A percentile compares a stretch with the other conserved stretches of the same genome.
phyloP scores from a whole-genome alignment of 73 alveolate species.

The Tetrahymena elliotti region DNA sequence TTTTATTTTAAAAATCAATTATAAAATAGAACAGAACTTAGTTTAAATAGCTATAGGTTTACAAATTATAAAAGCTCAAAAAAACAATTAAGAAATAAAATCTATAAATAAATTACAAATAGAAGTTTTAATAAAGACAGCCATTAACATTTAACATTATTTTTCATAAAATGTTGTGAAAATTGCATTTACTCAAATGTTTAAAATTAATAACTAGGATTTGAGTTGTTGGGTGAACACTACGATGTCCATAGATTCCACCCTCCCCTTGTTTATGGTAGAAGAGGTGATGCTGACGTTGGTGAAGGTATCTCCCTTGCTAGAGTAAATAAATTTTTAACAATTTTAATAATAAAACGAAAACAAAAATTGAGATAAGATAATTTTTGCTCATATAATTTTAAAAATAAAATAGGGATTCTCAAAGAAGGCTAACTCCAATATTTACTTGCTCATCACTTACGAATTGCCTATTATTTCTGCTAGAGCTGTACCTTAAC shows the following conservation, averaged over 20 bases:
- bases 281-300: conserved; percentile 98
- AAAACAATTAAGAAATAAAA: no score
- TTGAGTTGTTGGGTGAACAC: conserved; percentile 54
- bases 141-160: no score
- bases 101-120: no score
- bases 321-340: conserved; percentile 34
- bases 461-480: conserved; percentile 86
- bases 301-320: conserved; percentile 94
- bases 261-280: conserved; percentile 95
- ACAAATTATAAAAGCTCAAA: no score
- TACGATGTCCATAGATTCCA: conserved; percentile 96
- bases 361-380: neutral
- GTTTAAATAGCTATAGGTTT: neutral
- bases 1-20: no score
- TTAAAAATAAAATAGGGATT: neutral
- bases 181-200: neutral
- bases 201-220: neutral
- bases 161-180: neutral
- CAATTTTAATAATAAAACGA: neutral
- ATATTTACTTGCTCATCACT: conserved; percentile 73
- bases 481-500: conserved; percentile 89
- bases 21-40: no score
- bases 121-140: no score
- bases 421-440: neutral
- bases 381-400: neutral